Evolutionary conservation across 305 asterid genomes (phyloP).

Genomic region (Solanum chacoense): DNA sequence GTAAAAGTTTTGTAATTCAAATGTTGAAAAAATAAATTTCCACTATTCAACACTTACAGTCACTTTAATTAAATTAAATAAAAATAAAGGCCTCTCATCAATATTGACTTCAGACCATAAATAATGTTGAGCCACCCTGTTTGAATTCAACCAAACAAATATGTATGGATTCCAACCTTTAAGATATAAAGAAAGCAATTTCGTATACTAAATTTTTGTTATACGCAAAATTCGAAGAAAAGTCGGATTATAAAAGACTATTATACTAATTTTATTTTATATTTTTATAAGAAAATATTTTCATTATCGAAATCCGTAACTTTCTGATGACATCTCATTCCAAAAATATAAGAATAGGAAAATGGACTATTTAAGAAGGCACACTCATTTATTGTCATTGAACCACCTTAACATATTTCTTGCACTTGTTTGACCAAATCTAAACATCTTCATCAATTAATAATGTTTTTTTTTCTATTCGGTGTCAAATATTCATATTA

Average conservation of each 20-base stretch:
- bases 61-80: too few relatives aligned
- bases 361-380: not conserved
- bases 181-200: not conserved
- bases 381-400: not conserved
- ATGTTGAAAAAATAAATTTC: not conserved
- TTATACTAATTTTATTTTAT: accelerated
- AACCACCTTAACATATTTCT: not conserved
- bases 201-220: not conserved
- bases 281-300: too few relatives aligned
- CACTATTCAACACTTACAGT: too few relatives aligned
- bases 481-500: accelerated
- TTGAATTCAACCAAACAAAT: not conserved
- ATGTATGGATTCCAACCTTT: not conserved
- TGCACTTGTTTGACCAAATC: not conserved
- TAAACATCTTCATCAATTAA: not conserved
- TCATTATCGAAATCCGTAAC: accelerated
- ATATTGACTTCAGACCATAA: not conserved
- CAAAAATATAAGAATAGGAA: not conserved
- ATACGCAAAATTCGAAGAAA: not conserved
- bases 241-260: accelerated
- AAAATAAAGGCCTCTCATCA: not conserved
- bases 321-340: not conserved
- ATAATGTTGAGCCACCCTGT: not conserved
- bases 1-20: not conserved
- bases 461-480: too few relatives aligned